Evolutionary conservation across 2,329 filamentous ascomycete genomes (phyloP).

Genomic region (Nemania abortiva): DNA sequence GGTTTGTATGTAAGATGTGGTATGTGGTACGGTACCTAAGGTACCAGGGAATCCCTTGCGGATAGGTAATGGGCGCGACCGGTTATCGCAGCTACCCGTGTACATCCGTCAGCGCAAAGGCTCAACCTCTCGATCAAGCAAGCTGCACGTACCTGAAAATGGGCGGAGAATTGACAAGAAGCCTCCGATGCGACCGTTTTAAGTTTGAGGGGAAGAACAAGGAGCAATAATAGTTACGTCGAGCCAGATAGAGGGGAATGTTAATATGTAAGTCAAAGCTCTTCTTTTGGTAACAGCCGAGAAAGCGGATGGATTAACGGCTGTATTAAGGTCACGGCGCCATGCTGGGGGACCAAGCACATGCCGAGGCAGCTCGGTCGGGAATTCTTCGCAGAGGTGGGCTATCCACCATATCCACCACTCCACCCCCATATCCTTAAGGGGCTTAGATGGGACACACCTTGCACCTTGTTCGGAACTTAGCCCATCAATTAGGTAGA

Average conservation of each 20-base stretch:
- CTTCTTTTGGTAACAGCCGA: conserved; percentile 29
- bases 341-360: conserved; percentile 28
- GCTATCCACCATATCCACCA: neutral
- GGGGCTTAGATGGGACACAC: too few species aligned
- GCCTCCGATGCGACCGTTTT: neutral
- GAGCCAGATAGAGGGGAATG: conserved; percentile 2
- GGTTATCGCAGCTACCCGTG: conserved; percentile 21
- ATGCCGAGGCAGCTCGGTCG: conserved; percentile 38
- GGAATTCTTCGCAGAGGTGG: conserved; percentile 22
- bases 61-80: conserved; percentile 13
- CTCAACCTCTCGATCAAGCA: neutral
- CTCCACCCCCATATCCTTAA: neutral
- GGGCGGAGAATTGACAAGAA: neutral
- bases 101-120: conserved; percentile 11
- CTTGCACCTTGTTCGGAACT: too few species aligned
- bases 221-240: neutral
- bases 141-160: conserved; percentile 13
- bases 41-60: neutral
- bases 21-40: neutral
- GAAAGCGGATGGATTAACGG: conserved; percentile 25
- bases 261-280: conserved; percentile 8
- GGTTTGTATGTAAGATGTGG: neutral
- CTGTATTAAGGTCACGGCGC: conserved; percentile 29
- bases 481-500: too few species aligned
- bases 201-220: neutral